Percentiles rank a stretch among this genome's conserved stretches.
Evolutionary conservation across 257 asterid species (phyloP).

Genomic region (Anisodus acutangulus): DNA sequence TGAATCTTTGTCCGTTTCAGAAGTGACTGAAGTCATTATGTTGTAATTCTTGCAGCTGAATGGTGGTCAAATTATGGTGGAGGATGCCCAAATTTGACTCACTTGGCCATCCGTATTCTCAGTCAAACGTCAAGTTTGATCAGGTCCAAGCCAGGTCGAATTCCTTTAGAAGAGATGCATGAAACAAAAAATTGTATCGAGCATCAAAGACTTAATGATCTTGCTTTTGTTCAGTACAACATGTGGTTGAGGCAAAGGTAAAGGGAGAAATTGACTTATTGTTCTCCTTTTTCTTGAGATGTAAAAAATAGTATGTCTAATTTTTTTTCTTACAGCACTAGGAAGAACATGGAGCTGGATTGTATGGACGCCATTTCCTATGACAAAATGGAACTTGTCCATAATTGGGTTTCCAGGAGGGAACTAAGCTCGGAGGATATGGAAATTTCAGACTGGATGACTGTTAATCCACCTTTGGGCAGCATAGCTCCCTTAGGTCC

Average conservation of each 20-base stretch:
- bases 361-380: slow-evolving; percentile 67
- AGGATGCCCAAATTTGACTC: slow-evolving; percentile 89
- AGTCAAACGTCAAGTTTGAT: slow-evolving; percentile 91
- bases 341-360: slow-evolving; percentile 51
- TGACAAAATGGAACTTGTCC: slow-evolving; percentile 58
- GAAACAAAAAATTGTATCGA: slow-evolving; percentile 76
- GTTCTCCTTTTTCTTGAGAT: slow-evolving; percentile 4
- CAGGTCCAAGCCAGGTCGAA: slow-evolving; percentile 52
- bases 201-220: slow-evolving; percentile 79
- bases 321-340: slow-evolving; percentile 45
- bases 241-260: slow-evolving; percentile 79
- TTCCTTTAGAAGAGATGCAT: slow-evolving; percentile 63
- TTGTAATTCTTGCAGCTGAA: slow-evolving; percentile 59
- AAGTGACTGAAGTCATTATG: neutral
- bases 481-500: slow-evolving; percentile 57
- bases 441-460: slow-evolving; percentile 71
- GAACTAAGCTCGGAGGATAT: slow-evolving; percentile 53
- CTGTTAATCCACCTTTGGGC: slow-evolving; percentile 76
- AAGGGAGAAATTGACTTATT: slow-evolving; percentile 35
- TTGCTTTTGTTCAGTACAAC: slow-evolving; percentile 76
- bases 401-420: slow-evolving; percentile 75
- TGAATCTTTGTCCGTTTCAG: neutral
- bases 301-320: slow-evolving; percentile 19
- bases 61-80: slow-evolving; percentile 98
- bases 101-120: slow-evolving; percentile 79